A percentile compares a stretch with the other conserved stretches of the same genome.
These are phyloP conservation scores for Asclepias syriaca DNA, from an alignment of 257 asterid genomes.

Conservation along the genomic window DNA sequence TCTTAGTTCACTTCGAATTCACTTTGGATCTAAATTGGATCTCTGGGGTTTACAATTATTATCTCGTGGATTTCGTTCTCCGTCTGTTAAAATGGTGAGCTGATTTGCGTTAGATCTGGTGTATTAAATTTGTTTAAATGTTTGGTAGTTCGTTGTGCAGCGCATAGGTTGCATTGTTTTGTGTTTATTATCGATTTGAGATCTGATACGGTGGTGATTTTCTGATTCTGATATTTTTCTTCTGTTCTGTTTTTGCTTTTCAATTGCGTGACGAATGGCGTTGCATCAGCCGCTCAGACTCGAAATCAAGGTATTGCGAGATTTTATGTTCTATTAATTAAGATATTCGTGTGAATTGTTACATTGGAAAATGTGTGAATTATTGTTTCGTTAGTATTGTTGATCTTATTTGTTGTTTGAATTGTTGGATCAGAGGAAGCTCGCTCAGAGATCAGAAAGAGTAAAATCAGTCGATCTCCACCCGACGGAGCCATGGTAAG, in stretches of 20 bases:
- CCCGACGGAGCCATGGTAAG: conserved; percentile 48
- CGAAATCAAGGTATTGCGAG: conserved; percentile 38
- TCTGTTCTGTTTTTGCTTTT: background rate
- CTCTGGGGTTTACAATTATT: conserved; percentile 23
- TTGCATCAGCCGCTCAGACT: conserved; percentile 41
- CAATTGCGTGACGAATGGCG: conserved; percentile 10
- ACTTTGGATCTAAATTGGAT: conserved; percentile 27
- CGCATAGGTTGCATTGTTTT: conserved; percentile 2
- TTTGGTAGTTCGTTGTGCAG: background rate
- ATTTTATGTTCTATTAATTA: background rate
- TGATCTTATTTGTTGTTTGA: conserved; percentile 9
- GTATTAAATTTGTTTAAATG: background rate
- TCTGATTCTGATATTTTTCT: conserved; percentile 5
- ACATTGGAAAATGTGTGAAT: background rate
- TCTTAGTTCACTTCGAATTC: conserved; percentile 11
- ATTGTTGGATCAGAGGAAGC: conserved; percentile 47
- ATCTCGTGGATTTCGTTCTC: conserved; percentile 1
- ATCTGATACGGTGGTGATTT: conserved; percentile 22
- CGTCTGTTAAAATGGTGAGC: conserved; percentile 27
- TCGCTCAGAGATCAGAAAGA: conserved; percentile 48
- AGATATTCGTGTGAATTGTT: background rate
- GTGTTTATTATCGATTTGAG: conserved; percentile 15
- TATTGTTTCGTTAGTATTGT: background rate
- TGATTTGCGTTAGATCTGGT: conserved; percentile 22
- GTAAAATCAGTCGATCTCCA: conserved; percentile 47